Evolutionary conservation across 1,139 yeast genomes (phyloP).

Genomic region (Candida sp.): DNA sequence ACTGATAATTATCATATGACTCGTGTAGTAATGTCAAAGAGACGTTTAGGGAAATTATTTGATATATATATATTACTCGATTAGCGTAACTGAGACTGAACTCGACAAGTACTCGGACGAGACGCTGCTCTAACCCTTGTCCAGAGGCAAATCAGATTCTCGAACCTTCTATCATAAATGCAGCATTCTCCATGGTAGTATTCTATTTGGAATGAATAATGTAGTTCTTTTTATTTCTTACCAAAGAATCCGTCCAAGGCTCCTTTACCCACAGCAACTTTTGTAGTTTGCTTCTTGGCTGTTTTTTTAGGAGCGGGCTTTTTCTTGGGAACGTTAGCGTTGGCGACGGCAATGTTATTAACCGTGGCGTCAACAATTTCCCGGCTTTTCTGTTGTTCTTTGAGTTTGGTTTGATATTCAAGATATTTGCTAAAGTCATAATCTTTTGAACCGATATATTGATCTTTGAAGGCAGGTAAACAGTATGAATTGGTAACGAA

Average conservation of each 20-base stretch:
- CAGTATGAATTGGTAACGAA: slow-evolving; percentile 27
- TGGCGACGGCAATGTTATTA: slow-evolving; percentile 19
- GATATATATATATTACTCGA: too few species aligned
- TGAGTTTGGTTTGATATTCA: slow-evolving; percentile 24
- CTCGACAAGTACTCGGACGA: too few species aligned
- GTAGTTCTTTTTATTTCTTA: slow-evolving; percentile 14
- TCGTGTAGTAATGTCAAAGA: too few species aligned
- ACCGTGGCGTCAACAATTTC: slow-evolving; percentile 24
- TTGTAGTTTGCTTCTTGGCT: slow-evolving; percentile 19
- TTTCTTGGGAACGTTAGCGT: slow-evolving; percentile 11
- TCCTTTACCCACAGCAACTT: slow-evolving; percentile 54
- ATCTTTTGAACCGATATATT: slow-evolving; percentile 9
- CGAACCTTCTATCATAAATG: too few species aligned
- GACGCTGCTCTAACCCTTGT: too few species aligned
- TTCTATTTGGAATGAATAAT: too few species aligned
- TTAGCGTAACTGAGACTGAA: too few species aligned
- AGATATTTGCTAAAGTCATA: slow-evolving; percentile 29
- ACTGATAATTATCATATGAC: background rate
- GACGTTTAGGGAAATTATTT: too few species aligned
- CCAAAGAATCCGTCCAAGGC: slow-evolving; percentile 64
- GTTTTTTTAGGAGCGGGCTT: slow-evolving; percentile 17
- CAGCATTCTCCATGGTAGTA: too few species aligned
- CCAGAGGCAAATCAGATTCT: too few species aligned
- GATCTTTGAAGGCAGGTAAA: slow-evolving; percentile 11
- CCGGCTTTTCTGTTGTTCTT: slow-evolving; percentile 21